These are phyloP conservation scores for Alternaria postmessia DNA, from an alignment of 2,329 filamentous ascomycete genomes.

Conservation along the genomic window DNA sequence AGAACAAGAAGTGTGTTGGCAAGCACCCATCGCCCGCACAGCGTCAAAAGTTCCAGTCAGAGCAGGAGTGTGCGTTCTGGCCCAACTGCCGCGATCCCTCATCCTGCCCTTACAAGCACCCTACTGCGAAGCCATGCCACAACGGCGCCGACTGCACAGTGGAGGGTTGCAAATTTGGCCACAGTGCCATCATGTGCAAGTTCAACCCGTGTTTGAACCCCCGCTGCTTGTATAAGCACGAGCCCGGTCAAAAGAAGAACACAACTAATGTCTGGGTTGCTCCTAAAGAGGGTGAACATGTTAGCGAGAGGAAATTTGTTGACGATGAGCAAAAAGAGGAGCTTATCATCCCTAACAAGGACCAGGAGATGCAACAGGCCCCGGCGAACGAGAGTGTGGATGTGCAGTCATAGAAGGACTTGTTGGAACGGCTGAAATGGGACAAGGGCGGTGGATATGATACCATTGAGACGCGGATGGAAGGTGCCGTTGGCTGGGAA, in stretches of 20 bases:
- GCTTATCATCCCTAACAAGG: constrained; percentile 69
- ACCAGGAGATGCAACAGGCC: constrained; percentile 26
- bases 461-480: constrained; percentile 20
- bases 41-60: constrained; percentile 77
- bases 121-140: constrained; percentile 83
- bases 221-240: constrained; percentile 88
- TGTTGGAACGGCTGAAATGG: background rate
- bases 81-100: constrained; percentile 85
- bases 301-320: constrained; percentile 89
- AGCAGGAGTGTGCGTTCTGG: constrained; percentile 89
- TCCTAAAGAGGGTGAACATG: constrained; percentile 62
- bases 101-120: constrained; percentile 88
- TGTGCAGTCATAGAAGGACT: constrained; percentile 26
- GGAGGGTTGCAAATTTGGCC: constrained; percentile 86
- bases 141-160: constrained; percentile 89
- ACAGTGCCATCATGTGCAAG: constrained; percentile 83
- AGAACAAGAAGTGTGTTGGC: constrained; percentile 91
- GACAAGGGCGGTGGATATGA: constrained; percentile 19
- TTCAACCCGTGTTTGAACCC: constrained; percentile 92
- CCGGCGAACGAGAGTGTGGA: constrained; percentile 32
- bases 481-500: constrained; percentile 5
- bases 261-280: constrained; percentile 91
- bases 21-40: constrained; percentile 92
- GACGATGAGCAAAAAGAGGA: constrained; percentile 74
- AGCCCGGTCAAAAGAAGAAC: constrained; percentile 79